These are phyloP conservation scores for Dactylellina parvicollis DNA, from an alignment of 2,329 filamentous ascomycete species.

Conservation along the genomic window DNA sequence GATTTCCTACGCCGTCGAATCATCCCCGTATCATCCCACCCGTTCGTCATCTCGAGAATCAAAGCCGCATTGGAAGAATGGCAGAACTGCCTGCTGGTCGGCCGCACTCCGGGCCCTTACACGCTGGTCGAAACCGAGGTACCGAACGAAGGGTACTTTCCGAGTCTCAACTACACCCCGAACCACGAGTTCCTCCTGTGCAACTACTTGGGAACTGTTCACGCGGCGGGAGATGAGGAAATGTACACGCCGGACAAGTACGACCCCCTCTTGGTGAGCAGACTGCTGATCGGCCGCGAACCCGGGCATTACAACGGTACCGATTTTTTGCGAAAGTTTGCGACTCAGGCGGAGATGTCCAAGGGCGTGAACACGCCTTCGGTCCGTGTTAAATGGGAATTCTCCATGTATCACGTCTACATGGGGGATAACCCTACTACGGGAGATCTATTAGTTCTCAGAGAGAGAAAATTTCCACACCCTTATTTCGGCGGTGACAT, in stretches of 20 bases:
- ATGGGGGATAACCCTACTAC: constrained; percentile 19
- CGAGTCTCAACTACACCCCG: neutral
- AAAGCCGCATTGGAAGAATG: constrained; percentile 27
- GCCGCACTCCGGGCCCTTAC: constrained; percentile 28
- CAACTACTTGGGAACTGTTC: constrained; percentile 24
- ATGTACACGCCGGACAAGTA: constrained; percentile 6
- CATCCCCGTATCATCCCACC: constrained; percentile 18
- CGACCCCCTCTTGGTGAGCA: constrained; percentile 4
- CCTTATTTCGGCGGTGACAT: neutral
- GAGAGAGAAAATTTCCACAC: constrained; percentile 5
- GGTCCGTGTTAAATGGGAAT: constrained; percentile 1
- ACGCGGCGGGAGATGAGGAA: constrained; percentile 19
- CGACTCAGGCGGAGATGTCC: neutral
- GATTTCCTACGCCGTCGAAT: constrained; percentile 8
- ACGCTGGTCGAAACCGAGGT: constrained; percentile 20
- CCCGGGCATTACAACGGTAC: neutral
- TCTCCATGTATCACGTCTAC: constrained; percentile 13
- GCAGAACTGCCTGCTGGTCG: constrained; percentile 24
- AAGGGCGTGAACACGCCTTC: too few relatives aligned
- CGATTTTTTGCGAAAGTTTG: neutral
- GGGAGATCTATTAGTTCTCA: constrained; percentile 13
- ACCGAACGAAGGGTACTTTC: constrained; percentile 16
- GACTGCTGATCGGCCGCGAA: constrained; percentile 11
- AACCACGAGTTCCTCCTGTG: constrained; percentile 1
- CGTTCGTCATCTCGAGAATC: constrained; percentile 15